phyloP scores from a whole-genome alignment of 2,329 filamentous ascomycete species.

The Fusarium devonianum region DNA sequence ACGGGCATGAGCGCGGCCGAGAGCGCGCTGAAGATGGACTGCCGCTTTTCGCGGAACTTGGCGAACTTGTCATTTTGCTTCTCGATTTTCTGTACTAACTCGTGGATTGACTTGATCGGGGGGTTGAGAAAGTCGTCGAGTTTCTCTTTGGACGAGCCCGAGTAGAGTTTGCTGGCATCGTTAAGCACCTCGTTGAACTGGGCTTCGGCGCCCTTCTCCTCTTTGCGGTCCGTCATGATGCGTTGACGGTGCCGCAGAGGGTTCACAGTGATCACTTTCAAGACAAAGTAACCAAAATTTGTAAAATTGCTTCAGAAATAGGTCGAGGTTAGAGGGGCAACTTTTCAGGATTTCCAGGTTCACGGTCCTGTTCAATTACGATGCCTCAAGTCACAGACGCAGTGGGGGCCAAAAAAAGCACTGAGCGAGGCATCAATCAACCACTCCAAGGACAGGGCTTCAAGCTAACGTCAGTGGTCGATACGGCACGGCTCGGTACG shows the following conservation, averaged over 20 bases:
- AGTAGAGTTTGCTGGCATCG: conserved; percentile 46
- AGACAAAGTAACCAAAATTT: too few relatives aligned
- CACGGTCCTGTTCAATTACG: not conserved
- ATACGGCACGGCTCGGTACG: not conserved
- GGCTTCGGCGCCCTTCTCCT: conserved; percentile 17
- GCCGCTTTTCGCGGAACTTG: conserved; percentile 48
- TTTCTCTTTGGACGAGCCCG: conserved; percentile 39
- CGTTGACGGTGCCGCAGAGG: conserved; percentile 10
- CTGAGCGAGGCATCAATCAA: not conserved
- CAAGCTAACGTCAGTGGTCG: too few relatives aligned
- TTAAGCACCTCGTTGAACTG: conserved; percentile 45
- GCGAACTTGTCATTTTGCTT: conserved; percentile 48
- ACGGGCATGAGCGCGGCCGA: conserved; percentile 46
- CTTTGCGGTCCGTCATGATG: conserved; percentile 33
- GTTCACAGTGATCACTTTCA: not conserved
- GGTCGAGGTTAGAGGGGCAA: not conserved
- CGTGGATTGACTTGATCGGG: conserved; percentile 44
- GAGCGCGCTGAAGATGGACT: conserved; percentile 46
- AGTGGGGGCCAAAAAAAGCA: not conserved
- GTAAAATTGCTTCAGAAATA: not conserved
- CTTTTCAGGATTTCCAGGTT: not conserved
- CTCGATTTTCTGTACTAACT: conserved; percentile 45
- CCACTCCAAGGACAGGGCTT: not conserved
- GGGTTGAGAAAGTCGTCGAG: conserved; percentile 46
- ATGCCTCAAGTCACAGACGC: not conserved